Conservation (phyloP, 164 flowering plant species). For the Macadamia tetraphylla region DNA sequence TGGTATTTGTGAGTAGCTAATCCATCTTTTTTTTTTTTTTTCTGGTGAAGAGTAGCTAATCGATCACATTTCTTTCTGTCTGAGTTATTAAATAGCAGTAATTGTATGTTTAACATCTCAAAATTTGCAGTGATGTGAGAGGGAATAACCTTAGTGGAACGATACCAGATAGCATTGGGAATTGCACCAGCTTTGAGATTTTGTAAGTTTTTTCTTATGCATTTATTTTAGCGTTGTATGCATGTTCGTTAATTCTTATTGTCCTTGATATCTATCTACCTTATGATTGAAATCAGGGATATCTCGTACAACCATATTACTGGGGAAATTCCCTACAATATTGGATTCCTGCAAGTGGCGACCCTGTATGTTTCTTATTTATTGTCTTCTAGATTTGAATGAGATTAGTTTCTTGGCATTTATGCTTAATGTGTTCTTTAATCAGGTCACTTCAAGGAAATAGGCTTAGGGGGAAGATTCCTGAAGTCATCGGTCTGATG, state of each 20-base stretch:
- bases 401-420: background rate
- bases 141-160: conserved; percentile 78
- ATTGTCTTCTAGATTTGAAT: background rate
- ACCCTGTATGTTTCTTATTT: conserved; percentile 55
- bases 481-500: conserved; percentile 93
- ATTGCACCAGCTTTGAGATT: conserved; percentile 92
- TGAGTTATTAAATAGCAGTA: background rate
- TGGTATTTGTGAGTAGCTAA: conserved; percentile 81
- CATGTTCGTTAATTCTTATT: no score
- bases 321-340: conserved; percentile 90
- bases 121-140: conserved; percentile 66
- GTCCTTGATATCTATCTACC: no score
- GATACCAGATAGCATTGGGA: conserved; percentile 85
- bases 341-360: conserved; percentile 94
- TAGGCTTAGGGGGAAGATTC: conserved; percentile 73
- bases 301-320: conserved; percentile 84
- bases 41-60: background rate
- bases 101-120: background rate
- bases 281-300: conserved; percentile 44
- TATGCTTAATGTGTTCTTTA: no score
- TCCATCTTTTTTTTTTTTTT: background rate
- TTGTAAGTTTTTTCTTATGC: conserved; percentile 38
- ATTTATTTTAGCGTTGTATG: no score
- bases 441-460: conserved; percentile 84
- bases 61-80: background rate